Percentiles rank a stretch among this genome's conserved stretches.
Evolutionary conservation across 805 yeast genomes (phyloP).

Genomic region (Zygosaccharomyces bailii): DNA sequence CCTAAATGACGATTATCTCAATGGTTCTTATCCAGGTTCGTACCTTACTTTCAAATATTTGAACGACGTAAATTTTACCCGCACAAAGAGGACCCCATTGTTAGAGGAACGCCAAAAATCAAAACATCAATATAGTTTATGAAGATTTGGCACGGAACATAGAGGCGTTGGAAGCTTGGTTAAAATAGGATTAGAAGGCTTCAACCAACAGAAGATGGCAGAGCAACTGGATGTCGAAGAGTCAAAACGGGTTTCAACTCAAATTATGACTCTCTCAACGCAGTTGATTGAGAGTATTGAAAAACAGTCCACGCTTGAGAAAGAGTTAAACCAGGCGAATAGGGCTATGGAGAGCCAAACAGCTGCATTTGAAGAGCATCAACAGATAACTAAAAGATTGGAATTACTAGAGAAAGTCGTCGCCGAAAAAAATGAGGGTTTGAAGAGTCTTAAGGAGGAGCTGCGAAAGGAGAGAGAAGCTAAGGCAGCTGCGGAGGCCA

Average conservation of each 20-base stretch:
- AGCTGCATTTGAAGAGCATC: slow-evolving; percentile 24
- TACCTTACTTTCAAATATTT: background rate
- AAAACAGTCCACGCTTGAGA: slow-evolving; percentile 54
- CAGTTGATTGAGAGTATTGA: slow-evolving; percentile 58
- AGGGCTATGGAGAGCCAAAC: slow-evolving; percentile 30
- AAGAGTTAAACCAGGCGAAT: slow-evolving; percentile 43
- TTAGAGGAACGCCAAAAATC: slow-evolving; percentile 1
- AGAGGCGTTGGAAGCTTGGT: background rate
- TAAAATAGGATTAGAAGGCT: background rate
- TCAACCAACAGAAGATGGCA: background rate
- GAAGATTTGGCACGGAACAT: background rate
- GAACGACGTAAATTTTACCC: too few species aligned
- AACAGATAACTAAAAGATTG: slow-evolving; percentile 34
- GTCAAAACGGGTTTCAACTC: slow-evolving; percentile 46
- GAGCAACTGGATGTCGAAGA: slow-evolving; percentile 30
- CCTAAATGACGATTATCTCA: background rate
- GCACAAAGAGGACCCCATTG: slow-evolving; percentile 4
- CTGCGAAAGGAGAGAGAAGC: slow-evolving; percentile 33
- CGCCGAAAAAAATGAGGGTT: slow-evolving; percentile 21
- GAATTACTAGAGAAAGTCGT: slow-evolving; percentile 34
- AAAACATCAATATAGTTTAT: background rate
- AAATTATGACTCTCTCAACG: slow-evolving; percentile 56
- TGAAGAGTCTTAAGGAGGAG: slow-evolving; percentile 34
- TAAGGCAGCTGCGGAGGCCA: slow-evolving; percentile 52
- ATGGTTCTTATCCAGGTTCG: slow-evolving; percentile 1